A percentile compares a stretch with the other conserved stretches of the same genome.
phyloP scores from a whole-genome alignment of 495 filamentous ascomycete genomes.

The Penicillium verhagenii region DNA sequence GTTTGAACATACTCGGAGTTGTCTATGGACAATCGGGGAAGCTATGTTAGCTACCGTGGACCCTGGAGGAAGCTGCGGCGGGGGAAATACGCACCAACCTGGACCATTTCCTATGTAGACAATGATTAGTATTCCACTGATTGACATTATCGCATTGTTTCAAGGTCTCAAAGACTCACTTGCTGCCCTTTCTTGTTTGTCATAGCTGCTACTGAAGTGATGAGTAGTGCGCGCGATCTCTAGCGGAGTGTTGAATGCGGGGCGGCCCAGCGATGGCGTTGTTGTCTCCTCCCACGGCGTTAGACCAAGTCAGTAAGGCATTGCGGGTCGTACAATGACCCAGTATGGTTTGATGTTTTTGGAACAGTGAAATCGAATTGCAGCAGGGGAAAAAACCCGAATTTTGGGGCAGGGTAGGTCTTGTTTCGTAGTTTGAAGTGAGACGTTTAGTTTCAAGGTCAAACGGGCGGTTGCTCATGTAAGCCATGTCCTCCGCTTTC shows the following conservation, averaged over 20 bases:
- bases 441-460: not conserved
- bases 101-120: constrained; percentile 85
- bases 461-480: constrained; percentile 15
- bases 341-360: not conserved
- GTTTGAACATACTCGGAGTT: constrained; percentile 49
- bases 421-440: not conserved
- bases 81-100: constrained; percentile 80
- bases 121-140: constrained; percentile 16
- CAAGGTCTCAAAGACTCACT: constrained; percentile 46
- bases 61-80: constrained; percentile 14
- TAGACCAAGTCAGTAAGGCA: constrained; percentile 9
- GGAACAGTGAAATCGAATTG: not conserved
- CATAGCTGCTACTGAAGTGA: constrained; percentile 29
- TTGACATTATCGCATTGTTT: not conserved
- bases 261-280: constrained; percentile 18
- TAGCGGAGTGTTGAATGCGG: constrained; percentile 24
- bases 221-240: not conserved
- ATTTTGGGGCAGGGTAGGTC: not conserved
- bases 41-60: constrained; percentile 29
- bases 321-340: not conserved
- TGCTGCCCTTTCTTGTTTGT: constrained; percentile 69
- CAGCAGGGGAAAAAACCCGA: not conserved
- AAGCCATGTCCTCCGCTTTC: constrained; percentile 19
- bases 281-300: constrained; percentile 15
- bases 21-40: constrained; percentile 29